These are phyloP conservation scores for Naganishia albida DNA, from an alignment of 1,284 basidiomycete genomes.

Conservation along the genomic window DNA sequence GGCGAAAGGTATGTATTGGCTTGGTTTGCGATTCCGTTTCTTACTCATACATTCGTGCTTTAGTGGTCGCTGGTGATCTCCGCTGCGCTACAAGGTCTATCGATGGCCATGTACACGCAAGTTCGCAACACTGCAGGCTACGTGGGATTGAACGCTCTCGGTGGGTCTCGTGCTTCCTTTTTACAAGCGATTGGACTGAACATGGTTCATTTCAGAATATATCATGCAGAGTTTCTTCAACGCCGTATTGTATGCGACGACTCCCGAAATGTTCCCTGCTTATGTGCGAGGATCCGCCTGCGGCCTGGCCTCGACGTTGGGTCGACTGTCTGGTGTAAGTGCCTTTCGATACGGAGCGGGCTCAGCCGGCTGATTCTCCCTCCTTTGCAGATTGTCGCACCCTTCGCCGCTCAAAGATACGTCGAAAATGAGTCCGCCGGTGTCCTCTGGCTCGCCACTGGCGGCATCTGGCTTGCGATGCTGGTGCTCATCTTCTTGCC, in stretches of 20 bases:
- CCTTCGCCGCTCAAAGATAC: constrained; percentile 49
- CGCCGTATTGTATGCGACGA: constrained; percentile 54
- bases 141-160: constrained; percentile 49
- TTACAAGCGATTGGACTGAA: not conserved
- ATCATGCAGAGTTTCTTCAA: constrained; percentile 53
- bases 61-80: constrained; percentile 52
- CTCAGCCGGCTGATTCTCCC: not conserved
- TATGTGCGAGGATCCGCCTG: constrained; percentile 52
- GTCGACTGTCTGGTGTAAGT: constrained; percentile 45
- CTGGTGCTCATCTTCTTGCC: constrained; percentile 45
- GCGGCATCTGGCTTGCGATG: constrained; percentile 46
- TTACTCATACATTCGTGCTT: not conserved
- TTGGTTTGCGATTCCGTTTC: not conserved
- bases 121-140: constrained; percentile 45
- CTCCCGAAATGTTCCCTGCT: constrained; percentile 53
- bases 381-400: constrained; percentile 42
- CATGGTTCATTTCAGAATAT: constrained; percentile 42
- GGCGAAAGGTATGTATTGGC: constrained; percentile 41
- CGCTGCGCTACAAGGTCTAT: constrained; percentile 51
- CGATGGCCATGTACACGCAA: constrained; percentile 54
- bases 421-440: constrained; percentile 39
- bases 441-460: constrained; percentile 50
- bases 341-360: not conserved
- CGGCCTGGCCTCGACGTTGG: constrained; percentile 51
- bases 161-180: not conserved